phyloP scores from a whole-genome alignment of 768 basidiomycete species.

The Trametes cubensis region DNA sequence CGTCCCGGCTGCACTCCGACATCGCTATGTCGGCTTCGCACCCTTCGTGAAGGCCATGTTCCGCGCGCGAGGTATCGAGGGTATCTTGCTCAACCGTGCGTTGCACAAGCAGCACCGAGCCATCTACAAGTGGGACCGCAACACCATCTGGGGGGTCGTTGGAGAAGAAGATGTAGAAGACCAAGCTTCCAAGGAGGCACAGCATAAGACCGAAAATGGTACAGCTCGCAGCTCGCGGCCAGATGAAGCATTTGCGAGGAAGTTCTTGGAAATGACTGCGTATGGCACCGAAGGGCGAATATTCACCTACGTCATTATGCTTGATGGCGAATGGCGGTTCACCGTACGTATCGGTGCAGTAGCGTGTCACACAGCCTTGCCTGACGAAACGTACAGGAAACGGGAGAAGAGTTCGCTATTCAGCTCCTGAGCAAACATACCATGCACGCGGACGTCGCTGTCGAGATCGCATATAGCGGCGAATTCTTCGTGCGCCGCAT shows the following conservation, averaged over 20 bases:
- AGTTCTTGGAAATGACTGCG: conserved; percentile 46
- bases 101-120: conserved; percentile 44
- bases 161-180: conserved; percentile 14
- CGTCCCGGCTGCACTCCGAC: conserved; percentile 41
- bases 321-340: conserved; percentile 47
- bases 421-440: conserved; percentile 49
- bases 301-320: conserved; percentile 50
- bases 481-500: conserved; percentile 42
- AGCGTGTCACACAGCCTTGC: not conserved
- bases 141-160: conserved; percentile 40
- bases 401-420: conserved; percentile 47
- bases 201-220: not conserved
- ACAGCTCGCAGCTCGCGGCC: not conserved
- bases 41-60: conserved; percentile 48
- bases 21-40: conserved; percentile 43
- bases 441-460: conserved; percentile 48
- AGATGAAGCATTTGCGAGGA: conserved; percentile 34
- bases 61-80: conserved; percentile 39
- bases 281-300: conserved; percentile 45
- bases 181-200: not conserved
- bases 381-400: conserved; percentile 34
- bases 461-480: conserved; percentile 47
- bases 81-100: conserved; percentile 41
- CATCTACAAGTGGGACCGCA: conserved; percentile 43
- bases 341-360: conserved; percentile 28